Evolutionary conservation across 441 rosid species (phyloP).

Genomic region (Pelargonium australe): DNA sequence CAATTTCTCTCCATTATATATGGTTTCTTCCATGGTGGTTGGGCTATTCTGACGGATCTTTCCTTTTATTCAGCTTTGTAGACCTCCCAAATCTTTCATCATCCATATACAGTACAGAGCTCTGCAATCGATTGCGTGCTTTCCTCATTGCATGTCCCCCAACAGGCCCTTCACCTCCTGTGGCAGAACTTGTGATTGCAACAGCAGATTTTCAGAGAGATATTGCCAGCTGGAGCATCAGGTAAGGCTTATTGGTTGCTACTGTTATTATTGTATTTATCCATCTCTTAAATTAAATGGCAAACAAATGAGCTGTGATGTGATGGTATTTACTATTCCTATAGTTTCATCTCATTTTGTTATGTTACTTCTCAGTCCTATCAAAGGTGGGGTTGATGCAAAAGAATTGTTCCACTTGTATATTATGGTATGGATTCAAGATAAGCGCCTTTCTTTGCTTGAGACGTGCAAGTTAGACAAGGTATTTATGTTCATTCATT

Average conservation of each 20-base stretch:
- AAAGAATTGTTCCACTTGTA: conserved; percentile 86
- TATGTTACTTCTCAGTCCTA: conserved; percentile 43
- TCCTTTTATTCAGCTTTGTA: conserved; percentile 55
- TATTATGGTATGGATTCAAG: conserved; percentile 97
- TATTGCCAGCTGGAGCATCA: conserved; percentile 74
- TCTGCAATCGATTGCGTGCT: conserved; percentile 74
- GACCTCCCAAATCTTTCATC: conserved; percentile 89
- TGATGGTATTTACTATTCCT: conserved; percentile 12
- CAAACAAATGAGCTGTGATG: not conserved
- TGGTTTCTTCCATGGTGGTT: conserved; percentile 22
- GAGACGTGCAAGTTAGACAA: conserved; percentile 92
- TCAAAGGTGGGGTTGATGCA: conserved; percentile 95
- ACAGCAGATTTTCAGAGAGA: conserved; percentile 94
- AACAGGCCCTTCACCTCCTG: conserved; percentile 84
- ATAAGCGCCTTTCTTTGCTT: conserved; percentile 74
- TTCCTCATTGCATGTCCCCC: conserved; percentile 95
- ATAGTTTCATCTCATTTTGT: conserved; percentile 21
- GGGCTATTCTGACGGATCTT: conserved; percentile 11
- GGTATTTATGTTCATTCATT: conserved; percentile 34
- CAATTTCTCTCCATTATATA: not conserved
- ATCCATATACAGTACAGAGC: conserved; percentile 88
- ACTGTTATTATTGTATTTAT: conserved; percentile 4
- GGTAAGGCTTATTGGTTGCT: conserved; percentile 34
- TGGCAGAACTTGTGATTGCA: conserved; percentile 86
- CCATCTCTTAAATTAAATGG: not conserved